Evolutionary conservation across 176 grass and related monocot genomes (phyloP).

Genomic region (Thinopyrum elongatum): DNA sequence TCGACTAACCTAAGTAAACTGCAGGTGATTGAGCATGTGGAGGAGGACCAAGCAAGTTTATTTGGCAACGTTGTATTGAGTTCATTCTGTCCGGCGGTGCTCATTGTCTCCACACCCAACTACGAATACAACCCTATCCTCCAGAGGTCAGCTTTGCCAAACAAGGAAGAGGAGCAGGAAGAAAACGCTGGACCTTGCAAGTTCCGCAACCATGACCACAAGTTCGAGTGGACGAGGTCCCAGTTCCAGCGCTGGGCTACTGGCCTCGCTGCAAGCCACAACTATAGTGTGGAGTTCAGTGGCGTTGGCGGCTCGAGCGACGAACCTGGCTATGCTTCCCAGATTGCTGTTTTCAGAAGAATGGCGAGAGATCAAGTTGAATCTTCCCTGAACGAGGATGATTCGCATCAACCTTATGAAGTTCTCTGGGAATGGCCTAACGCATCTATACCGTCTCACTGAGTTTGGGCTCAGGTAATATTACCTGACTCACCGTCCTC

Average conservation of each 20-base stretch:
- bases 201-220: slow-evolving; percentile 92
- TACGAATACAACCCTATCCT: slow-evolving; percentile 95
- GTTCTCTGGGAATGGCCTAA: slow-evolving; percentile 74
- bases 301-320: slow-evolving; percentile 76
- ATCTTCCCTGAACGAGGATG: slow-evolving; percentile 3
- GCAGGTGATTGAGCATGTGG: slow-evolving; percentile 95
- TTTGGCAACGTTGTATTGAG: slow-evolving; percentile 68
- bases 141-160: slow-evolving; percentile 62
- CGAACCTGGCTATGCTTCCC: slow-evolving; percentile 88
- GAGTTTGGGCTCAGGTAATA: slow-evolving; percentile 1
- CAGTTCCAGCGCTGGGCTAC: slow-evolving; percentile 88
- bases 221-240: slow-evolving; percentile 90
- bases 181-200: slow-evolving; percentile 67
- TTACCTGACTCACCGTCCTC: not conserved
- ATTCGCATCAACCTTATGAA: slow-evolving; percentile 49
- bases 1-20: slow-evolving; percentile 19
- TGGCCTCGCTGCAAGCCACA: slow-evolving; percentile 50
- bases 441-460: not conserved
- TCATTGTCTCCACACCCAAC: slow-evolving; percentile 88
- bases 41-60: slow-evolving; percentile 76
- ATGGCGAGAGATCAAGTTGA: not conserved
- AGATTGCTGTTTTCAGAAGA: slow-evolving; percentile 92
- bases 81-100: slow-evolving; percentile 55
- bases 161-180: slow-evolving; percentile 69
- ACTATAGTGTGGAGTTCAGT: slow-evolving; percentile 72